Base-by-base conservation (phyloP, 148 eudicot genomes). In the Beta vulgaris region DNA sequence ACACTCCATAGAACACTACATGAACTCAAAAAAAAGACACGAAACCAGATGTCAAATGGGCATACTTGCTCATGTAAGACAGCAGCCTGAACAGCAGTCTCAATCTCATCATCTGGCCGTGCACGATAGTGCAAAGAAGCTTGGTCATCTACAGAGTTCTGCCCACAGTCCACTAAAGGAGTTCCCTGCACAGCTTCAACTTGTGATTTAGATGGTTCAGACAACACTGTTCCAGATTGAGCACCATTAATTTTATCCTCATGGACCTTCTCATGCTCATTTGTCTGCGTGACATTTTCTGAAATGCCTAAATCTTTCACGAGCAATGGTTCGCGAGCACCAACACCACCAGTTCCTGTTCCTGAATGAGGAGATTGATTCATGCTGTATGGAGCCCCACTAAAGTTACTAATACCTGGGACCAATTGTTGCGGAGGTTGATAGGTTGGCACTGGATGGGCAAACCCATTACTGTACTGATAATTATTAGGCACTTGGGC, bases 21-120 rank as follows among this genome's bases (percentile, higher is more conserved):
- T 35, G 48, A 68, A 37, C 74, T 46, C 66, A 64, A 72, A 74
- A n/a, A 36, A 63, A 49, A 80, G 37, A 65, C 19, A 31, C 32
- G 39, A 54, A 73, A 59, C 48, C 65, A 63, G n/a, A 69, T 76
- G 35, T 54, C 26, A 21, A 57, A 25, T 57, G 18, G 42, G 77
- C 76, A 70, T 91, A 94, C 98, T 84, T 94, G 98, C 81, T 94
- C 98, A 76, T 80, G 96, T 63, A 94, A 78, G 77, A 94, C 89
- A 71, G 96, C 97, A 78, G 83, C 91, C 83, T 86, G 93, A 65
- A 84, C 98, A 84, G 86, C 88, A 84, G 83, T 81, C 73, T 94
- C 98, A 80, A 94, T 84, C 72, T 91, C 91, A 81, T 68, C 82
- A 73, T 80, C 71, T 71, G 69, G 76, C 75, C 51, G 80, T 73